Conservation (phyloP, 73 alveolate species). For the Breviolum minutum region DNA sequence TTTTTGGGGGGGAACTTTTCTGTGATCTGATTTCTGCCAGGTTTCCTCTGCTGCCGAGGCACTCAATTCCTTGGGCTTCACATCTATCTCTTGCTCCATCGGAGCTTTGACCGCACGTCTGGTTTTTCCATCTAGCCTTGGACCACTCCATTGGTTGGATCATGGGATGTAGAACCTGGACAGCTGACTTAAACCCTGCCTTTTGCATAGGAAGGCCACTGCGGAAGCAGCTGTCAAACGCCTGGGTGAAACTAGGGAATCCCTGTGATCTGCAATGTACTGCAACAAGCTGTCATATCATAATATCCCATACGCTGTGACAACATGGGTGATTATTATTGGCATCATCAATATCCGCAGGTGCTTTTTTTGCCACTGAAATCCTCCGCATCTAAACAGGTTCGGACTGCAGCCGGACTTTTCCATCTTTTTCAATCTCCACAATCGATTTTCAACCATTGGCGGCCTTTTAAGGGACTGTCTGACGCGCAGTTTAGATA, state of each 20-base stretch:
- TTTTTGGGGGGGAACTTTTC: neutral
- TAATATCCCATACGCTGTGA: too few relatives aligned
- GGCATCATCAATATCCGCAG: too few relatives aligned
- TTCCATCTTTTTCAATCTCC: too few relatives aligned
- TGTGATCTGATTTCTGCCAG: neutral
- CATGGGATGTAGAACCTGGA: neutral
- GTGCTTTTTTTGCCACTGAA: too few relatives aligned
- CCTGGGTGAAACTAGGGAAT: neutral
- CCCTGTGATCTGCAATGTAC: too few relatives aligned
- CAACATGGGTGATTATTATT: too few relatives aligned
- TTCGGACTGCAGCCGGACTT: too few relatives aligned
- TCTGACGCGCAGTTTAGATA: too few relatives aligned
- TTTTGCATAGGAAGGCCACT: neutral
- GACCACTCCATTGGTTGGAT: neutral
- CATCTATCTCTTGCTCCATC: neutral
- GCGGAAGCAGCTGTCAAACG: neutral
- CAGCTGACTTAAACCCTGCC: neutral
- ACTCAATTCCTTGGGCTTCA: constrained; percentile 8
- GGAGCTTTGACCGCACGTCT: neutral
- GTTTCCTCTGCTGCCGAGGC: neutral
- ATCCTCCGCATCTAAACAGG: too few relatives aligned
- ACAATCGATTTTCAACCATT: too few relatives aligned
- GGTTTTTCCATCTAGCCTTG: neutral
- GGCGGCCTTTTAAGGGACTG: too few relatives aligned
- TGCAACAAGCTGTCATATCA: too few relatives aligned